Evolutionary conservation across 148 eudicot genomes (phyloP).

Genomic region (Chenopodium quinoa): DNA sequence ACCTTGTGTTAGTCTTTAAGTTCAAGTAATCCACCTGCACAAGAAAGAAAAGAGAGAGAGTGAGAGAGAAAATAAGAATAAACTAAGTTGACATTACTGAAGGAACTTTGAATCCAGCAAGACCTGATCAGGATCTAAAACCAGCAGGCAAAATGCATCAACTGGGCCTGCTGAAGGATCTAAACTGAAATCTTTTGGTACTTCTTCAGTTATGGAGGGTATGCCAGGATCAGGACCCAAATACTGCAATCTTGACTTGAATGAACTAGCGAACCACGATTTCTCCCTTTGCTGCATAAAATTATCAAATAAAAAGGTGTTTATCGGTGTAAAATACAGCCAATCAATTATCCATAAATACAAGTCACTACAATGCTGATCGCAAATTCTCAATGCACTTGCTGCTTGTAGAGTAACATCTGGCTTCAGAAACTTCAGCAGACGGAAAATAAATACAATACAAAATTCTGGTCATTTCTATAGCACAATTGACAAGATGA

Average conservation of each 20-base stretch:
- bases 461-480: background rate
- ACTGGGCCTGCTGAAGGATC: conserved; percentile 81
- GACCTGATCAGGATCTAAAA: conserved; percentile 84
- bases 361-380: background rate
- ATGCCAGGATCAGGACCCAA: conserved; percentile 75
- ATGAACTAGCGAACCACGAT: conserved; percentile 74
- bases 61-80: conserved; percentile 8
- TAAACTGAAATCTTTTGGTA: conserved; percentile 38
- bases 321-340: background rate
- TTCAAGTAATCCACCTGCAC: conserved; percentile 84
- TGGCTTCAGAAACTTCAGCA: background rate
- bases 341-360: background rate
- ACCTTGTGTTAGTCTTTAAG: conserved; percentile 62
- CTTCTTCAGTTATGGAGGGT: conserved; percentile 46
- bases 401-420: background rate
- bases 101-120: background rate
- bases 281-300: conserved; percentile 69
- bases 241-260: conserved; percentile 70
- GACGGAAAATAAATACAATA: background rate
- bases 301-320: background rate
- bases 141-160: conserved; percentile 63
- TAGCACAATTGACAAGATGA: background rate
- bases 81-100: background rate
- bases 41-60: conserved; percentile 9
- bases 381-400: background rate